Evolutionary conservation across 2,329 filamentous ascomycete genomes (phyloP).

Genomic region (Zymoseptoria passerinii): DNA sequence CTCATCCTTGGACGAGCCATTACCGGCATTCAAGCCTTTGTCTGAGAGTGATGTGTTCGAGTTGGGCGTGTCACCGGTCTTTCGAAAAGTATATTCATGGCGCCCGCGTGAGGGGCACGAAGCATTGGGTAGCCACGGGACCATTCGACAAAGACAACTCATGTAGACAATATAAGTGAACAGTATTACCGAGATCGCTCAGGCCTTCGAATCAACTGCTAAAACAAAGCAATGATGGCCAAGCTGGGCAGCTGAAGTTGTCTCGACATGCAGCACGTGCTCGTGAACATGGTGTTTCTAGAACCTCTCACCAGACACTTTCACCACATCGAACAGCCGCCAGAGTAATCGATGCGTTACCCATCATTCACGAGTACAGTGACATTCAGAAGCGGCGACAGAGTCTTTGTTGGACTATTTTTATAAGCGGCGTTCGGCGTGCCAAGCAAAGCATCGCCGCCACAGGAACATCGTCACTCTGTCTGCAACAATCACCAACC

Average conservation of each 20-base stretch:
- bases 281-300: not conserved
- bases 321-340: not conserved
- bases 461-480: conserved; percentile 2
- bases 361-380: not conserved
- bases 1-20: conserved; percentile 46
- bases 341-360: not conserved
- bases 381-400: not conserved
- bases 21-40: conserved; percentile 67
- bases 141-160: not conserved
- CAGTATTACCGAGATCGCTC: not conserved
- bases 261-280: not conserved
- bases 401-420: not conserved
- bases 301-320: not conserved
- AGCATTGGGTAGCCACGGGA: not conserved
- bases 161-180: not conserved
- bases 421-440: not conserved
- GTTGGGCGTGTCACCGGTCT: conserved; percentile 1
- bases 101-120: not conserved
- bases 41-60: conserved; percentile 16
- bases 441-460: not conserved
- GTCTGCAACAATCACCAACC: conserved; percentile 6
- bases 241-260: not conserved
- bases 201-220: not conserved
- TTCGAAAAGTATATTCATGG: conserved; percentile 1
- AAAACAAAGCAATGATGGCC: too few relatives aligned